These are phyloP conservation scores for Arctium lappa DNA, from an alignment of 129 eudicot genomes.

Conservation along the genomic window DNA sequence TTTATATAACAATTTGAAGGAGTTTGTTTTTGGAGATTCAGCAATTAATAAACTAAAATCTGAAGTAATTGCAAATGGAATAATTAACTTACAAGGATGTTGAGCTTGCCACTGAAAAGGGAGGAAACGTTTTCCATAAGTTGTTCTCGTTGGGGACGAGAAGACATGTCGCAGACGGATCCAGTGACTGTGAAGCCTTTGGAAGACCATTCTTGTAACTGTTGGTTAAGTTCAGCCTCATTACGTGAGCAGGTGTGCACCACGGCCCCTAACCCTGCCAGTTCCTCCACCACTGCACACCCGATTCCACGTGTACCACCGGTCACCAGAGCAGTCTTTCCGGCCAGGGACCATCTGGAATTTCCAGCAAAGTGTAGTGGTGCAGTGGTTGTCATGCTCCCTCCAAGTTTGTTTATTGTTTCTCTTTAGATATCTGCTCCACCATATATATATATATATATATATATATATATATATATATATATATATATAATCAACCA, in stretches of 20 bases:
- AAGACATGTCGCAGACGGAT: constrained; percentile 64
- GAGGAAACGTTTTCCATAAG: constrained; percentile 53
- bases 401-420: background rate
- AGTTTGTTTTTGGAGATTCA: no score
- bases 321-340: constrained; percentile 78
- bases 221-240: constrained; percentile 52
- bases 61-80: background rate
- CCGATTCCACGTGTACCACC: constrained; percentile 95
- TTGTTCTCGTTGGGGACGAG: constrained; percentile 51
- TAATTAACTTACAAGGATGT: constrained; percentile 61
- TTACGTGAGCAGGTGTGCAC: constrained; percentile 77
- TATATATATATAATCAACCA: no score
- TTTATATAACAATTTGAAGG: no score
- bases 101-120: constrained; percentile 63
- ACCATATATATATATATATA: no score
- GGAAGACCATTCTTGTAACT: constrained; percentile 56
- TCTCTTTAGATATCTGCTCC: no score
- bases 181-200: constrained; percentile 70
- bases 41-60: background rate
- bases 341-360: constrained; percentile 70
- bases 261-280: constrained; percentile 66
- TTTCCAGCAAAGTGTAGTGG: background rate
- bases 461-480: no score
- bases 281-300: constrained; percentile 76
- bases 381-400: constrained; percentile 1